phyloP scores from a whole-genome alignment of 2,329 filamentous ascomycete genomes.

The Xylaria sp. region DNA sequence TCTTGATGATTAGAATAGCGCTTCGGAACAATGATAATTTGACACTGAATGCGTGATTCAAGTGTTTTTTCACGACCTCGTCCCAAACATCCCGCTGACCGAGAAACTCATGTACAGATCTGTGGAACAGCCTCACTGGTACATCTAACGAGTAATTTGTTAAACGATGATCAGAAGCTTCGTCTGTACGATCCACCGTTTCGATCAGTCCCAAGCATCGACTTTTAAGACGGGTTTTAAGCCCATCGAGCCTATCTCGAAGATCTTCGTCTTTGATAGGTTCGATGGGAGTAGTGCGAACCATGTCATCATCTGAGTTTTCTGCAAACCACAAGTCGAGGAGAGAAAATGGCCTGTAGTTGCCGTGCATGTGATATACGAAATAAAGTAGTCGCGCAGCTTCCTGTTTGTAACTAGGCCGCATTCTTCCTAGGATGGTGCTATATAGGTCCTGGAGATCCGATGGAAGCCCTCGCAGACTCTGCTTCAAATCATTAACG shows the following conservation, averaged over 20 bases:
- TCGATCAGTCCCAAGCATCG: slow-evolving; percentile 40
- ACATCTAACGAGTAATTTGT: no score
- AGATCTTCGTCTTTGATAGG: slow-evolving; percentile 32
- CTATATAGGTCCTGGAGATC: slow-evolving; percentile 40
- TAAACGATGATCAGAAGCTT: no score
- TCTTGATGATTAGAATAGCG: slow-evolving; percentile 33
- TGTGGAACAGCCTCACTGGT: slow-evolving; percentile 33
- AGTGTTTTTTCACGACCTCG: slow-evolving; percentile 4
- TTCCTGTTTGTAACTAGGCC: slow-evolving; percentile 25
- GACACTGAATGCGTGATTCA: slow-evolving; percentile 19
- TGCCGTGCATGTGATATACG: background rate
- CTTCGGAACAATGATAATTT: slow-evolving; percentile 23
- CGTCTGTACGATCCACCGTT: background rate
- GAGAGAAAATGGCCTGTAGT: slow-evolving; percentile 3
- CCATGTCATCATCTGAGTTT: slow-evolving; percentile 27
- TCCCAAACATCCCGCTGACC: slow-evolving; percentile 7
- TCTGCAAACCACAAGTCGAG: slow-evolving; percentile 41
- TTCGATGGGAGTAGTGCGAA: slow-evolving; percentile 13
- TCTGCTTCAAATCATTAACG: slow-evolving; percentile 35
- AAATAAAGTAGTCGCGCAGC: slow-evolving; percentile 34
- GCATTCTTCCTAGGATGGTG: slow-evolving; percentile 33
- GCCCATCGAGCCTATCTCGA: slow-evolving; percentile 28
- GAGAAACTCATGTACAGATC: slow-evolving; percentile 42
- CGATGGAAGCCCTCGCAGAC: slow-evolving; percentile 36
- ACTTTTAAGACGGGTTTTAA: slow-evolving; percentile 37